These are phyloP conservation scores for Hanseniaspora thailandica DNA, from an alignment of 805 yeast species.

Conservation along the genomic window DNA sequence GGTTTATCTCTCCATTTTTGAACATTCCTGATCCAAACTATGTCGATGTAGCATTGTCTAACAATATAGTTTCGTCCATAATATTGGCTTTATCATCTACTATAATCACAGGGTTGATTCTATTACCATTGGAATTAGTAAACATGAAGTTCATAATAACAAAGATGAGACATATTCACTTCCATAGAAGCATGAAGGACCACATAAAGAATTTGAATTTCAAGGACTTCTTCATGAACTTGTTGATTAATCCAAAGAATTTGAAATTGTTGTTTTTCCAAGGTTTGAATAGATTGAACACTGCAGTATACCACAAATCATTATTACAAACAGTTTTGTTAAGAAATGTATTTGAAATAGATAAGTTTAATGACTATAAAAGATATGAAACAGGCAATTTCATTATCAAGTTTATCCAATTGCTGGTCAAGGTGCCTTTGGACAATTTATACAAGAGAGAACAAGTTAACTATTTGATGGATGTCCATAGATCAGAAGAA, in stretches of 20 bases:
- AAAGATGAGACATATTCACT: conserved; percentile 16
- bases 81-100: conserved; percentile 59
- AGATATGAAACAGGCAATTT: conserved; percentile 49
- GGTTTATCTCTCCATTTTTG: conserved; percentile 67
- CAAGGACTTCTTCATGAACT: conserved; percentile 26
- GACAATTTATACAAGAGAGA: conserved; percentile 79
- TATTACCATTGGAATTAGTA: conserved; percentile 74
- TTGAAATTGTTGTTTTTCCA: conserved; percentile 54
- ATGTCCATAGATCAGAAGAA: conserved; percentile 18
- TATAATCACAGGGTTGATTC: conserved; percentile 54
- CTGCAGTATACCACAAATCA: conserved; percentile 44
- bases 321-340: conserved; percentile 56
- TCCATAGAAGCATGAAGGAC: conserved; percentile 58
- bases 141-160: conserved; percentile 68
- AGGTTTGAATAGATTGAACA: conserved; percentile 47
- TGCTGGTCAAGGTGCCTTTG: conserved; percentile 69
- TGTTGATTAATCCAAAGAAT: conserved; percentile 36
- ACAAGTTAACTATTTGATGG: conserved; percentile 55
- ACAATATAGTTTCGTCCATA: conserved; percentile 61
- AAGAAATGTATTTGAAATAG: conserved; percentile 47
- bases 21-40: conserved; percentile 83
- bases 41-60: conserved; percentile 68
- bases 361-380: conserved; percentile 50
- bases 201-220: conserved; percentile 40
- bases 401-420: conserved; percentile 50